A percentile compares a stretch with the other conserved stretches of the same genome.
phyloP scores from a whole-genome alignment of 2,329 filamentous ascomycete species.

The Hypoxylon sp. region DNA sequence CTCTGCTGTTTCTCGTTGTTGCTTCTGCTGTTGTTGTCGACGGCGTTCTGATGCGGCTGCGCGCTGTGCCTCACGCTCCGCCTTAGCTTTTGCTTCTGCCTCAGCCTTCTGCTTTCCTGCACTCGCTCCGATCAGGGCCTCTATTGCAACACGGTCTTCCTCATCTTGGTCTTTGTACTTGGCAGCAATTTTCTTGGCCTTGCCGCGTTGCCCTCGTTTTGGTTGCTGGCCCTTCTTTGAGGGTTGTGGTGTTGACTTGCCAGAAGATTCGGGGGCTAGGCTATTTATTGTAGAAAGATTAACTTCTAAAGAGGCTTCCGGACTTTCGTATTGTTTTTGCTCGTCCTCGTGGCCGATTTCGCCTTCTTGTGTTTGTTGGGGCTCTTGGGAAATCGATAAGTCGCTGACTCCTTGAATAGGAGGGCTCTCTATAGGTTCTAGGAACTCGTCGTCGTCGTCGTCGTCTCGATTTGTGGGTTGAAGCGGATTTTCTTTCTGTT shows the following conservation, averaged over 20 bases:
- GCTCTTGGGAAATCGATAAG: conserved; percentile 33
- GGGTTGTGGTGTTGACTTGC: conserved; percentile 40
- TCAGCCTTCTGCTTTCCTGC: conserved; percentile 72
- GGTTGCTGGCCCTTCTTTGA: conserved; percentile 56
- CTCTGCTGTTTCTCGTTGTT: conserved; percentile 77
- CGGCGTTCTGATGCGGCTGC: conserved; percentile 78
- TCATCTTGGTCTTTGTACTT: conserved; percentile 97
- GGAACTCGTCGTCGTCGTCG: conserved; percentile 42
- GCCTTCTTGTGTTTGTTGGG: conserved; percentile 36
- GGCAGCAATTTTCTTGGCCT: conserved; percentile 84
- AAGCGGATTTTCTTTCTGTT: conserved; percentile 48
- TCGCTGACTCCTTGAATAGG: conserved; percentile 29
- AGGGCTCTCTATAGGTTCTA: conserved; percentile 24
- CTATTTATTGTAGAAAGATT: conserved; percentile 44
- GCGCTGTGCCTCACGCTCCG: conserved; percentile 74
- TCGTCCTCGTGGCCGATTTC: conserved; percentile 29
- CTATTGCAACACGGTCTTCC: conserved; percentile 84
- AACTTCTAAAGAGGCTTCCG: conserved; percentile 30
- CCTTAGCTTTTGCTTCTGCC: conserved; percentile 73
- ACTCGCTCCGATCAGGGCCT: conserved; percentile 83
- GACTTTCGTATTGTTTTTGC: conserved; percentile 50
- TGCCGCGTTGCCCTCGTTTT: conserved; percentile 80
- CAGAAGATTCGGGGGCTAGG: conserved; percentile 45
- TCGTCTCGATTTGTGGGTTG: conserved; percentile 43
- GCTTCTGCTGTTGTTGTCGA: conserved; percentile 79